Percentiles rank a stretch among this genome's conserved stretches.
Conservation (phyloP, 768 basidiomycete genomes). For the Rhizopogon vulgaris region DNA sequence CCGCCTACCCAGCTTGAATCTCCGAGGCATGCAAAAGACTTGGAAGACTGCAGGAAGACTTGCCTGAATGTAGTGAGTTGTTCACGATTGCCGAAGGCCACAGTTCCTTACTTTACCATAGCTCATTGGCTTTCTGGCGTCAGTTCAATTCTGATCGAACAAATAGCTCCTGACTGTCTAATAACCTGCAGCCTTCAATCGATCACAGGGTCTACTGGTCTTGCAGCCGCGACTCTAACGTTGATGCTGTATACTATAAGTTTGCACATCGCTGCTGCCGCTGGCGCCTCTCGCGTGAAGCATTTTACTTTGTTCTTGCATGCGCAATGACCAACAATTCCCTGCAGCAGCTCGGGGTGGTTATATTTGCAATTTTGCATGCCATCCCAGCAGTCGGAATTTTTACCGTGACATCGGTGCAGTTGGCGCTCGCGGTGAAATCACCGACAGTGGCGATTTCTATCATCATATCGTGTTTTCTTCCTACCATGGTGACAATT, state of each 20-base stretch:
- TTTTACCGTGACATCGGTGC: slow-evolving; percentile 12
- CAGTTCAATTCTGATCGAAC: too few relatives aligned
- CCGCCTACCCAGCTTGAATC: too few relatives aligned
- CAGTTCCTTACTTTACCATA: too few relatives aligned
- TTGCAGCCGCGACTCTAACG: slow-evolving; percentile 16
- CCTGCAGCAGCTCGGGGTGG: slow-evolving; percentile 5
- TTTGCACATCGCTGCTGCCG: slow-evolving; percentile 16
- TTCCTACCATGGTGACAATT: slow-evolving; percentile 14
- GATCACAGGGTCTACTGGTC: too few relatives aligned
- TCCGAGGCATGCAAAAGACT: too few relatives aligned
- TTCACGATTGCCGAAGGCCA: too few relatives aligned
- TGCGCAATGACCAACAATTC: too few relatives aligned
- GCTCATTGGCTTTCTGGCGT: too few relatives aligned
- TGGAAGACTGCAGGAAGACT: too few relatives aligned
- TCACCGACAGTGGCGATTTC: slow-evolving; percentile 15
- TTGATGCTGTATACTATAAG: slow-evolving; percentile 25
- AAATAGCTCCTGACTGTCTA: too few relatives aligned
- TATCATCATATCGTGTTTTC: slow-evolving; percentile 14
- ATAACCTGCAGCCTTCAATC: too few relatives aligned
- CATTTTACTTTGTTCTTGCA: neutral
- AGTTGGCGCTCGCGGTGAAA: slow-evolving; percentile 11
- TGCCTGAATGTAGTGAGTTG: too few relatives aligned
- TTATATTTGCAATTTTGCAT: slow-evolving; percentile 16
- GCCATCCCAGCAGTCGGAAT: slow-evolving; percentile 20
- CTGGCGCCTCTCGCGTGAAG: slow-evolving; percentile 13